Evolutionary conservation across 2,329 filamentous ascomycete genomes (phyloP), one percentile per base, ranked within the genome.

Genomic region (Aspergillaceae sp.): DNA sequence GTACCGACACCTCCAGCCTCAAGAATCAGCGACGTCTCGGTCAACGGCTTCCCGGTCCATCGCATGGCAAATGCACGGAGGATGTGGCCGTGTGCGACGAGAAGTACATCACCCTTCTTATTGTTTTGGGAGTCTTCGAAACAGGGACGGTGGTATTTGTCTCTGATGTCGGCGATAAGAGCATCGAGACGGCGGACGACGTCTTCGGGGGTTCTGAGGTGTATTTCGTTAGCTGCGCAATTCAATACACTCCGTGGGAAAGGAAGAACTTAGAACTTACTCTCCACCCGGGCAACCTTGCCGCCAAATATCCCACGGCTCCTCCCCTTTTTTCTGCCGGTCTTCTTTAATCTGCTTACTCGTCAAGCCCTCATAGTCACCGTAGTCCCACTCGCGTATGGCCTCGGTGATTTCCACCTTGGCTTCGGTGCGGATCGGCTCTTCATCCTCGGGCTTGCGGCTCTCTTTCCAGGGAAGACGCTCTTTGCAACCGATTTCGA

Each of bases 71-170:
- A 88, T 0, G 87, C 87, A 10, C 90, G 76, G 44, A 96, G 71
- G 47, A 95, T 91, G 69, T 95, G 90, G 0, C 90, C 90, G 62
- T 96, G 90, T 26, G 87, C 90, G 4, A 96, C 87, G 42, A 95
- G 74, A 27, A 91, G 66, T 11, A 91, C 80, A 64, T 91, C 86
- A 10, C 78, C 71, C 10, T 64, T 78, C 7, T 60, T 72, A 51
- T 62, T 71, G 19, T 19, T 19, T 19, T 19, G 19, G 41, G 68
- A 64, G 55, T 77, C 74, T 6, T 76, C 77, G 53, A 91, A 83
- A 42, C 74, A 76, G 0, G 76, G 76, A 3, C 65, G 65, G 55
- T 89, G 86, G 67, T 76, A 84, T 53, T 75, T 79, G 27, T 75
- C 67, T 19, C 86, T 75, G 48, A 96, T 86, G 30, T 90, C 84